Conservation (phyloP, 768 basidiomycete genomes). For the Epithele typhae region DNA sequence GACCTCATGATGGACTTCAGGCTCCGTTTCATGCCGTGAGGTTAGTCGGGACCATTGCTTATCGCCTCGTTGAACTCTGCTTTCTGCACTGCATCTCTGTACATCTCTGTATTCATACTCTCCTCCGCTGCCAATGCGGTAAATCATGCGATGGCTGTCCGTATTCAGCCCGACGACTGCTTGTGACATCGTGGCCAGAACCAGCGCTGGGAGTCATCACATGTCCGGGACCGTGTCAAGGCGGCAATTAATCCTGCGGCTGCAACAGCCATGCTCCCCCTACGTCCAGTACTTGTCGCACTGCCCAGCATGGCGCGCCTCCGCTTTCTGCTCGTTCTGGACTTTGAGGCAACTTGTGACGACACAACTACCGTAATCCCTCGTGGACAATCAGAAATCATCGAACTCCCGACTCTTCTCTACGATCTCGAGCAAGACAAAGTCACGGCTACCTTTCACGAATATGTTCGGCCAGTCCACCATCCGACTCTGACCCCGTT, state of each 20-base stretch:
- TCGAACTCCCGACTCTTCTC: slow-evolving; percentile 26
- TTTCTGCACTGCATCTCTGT: no score
- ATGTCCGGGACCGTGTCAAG: no score
- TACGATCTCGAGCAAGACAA: slow-evolving; percentile 22
- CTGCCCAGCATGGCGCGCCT: not conserved
- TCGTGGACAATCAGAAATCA: slow-evolving; percentile 20
- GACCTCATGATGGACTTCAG: slow-evolving; percentile 77
- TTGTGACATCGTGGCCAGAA: not conserved
- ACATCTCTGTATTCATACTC: not conserved
- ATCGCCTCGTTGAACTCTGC: no score
- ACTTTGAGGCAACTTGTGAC: slow-evolving; percentile 28
- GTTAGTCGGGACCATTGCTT: no score
- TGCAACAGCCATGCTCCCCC: no score
- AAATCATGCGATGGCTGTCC: not conserved
- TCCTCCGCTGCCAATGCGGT: not conserved
- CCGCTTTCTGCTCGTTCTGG: slow-evolving; percentile 24
- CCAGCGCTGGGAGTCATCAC: no score
- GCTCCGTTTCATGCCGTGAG: slow-evolving; percentile 29
- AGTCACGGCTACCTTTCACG: slow-evolving; percentile 24
- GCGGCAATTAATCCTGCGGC: no score
- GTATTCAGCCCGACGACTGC: not conserved
- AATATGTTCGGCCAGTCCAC: slow-evolving; percentile 24
- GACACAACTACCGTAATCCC: slow-evolving; percentile 1
- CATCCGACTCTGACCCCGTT: slow-evolving; percentile 22
- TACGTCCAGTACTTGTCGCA: not conserved